Evolutionary conservation across 1,284 basidiomycete genomes (phyloP).

Genomic region (Pisolithus thermaeus): DNA sequence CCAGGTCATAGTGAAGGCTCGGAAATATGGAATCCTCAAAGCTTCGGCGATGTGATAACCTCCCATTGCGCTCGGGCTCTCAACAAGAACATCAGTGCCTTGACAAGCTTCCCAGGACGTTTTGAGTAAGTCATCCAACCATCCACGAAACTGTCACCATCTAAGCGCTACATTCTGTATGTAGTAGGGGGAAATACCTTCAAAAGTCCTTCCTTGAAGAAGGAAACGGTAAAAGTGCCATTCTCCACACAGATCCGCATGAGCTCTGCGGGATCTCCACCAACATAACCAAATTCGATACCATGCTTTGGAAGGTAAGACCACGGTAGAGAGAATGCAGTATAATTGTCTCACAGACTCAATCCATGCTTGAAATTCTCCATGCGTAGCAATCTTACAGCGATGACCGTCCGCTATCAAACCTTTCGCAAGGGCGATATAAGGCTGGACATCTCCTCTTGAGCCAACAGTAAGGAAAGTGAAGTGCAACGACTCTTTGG

Average conservation of each 20-base stretch:
- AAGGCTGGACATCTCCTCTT: slow-evolving; percentile 89
- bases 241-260: slow-evolving; percentile 95
- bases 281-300: slow-evolving; percentile 90
- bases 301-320: slow-evolving; percentile 57
- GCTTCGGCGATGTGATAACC: slow-evolving; percentile 98
- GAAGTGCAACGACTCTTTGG: slow-evolving; percentile 74
- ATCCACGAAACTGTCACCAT: slow-evolving; percentile 77
- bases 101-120: slow-evolving; percentile 96
- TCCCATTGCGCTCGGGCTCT: slow-evolving; percentile 97
- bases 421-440: slow-evolving; percentile 91
- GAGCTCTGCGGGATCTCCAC: slow-evolving; percentile 94
- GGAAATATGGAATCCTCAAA: slow-evolving; percentile 87
- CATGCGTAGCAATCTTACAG: slow-evolving; percentile 86
- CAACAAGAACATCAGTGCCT: slow-evolving; percentile 87
- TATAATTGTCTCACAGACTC: slow-evolving; percentile 63
- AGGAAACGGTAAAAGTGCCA: slow-evolving; percentile 93
- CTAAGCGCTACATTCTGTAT: slow-evolving; percentile 1
- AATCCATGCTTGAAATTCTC: slow-evolving; percentile 93
- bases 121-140: slow-evolving; percentile 92
- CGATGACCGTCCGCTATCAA: slow-evolving; percentile 86
- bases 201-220: slow-evolving; percentile 83
- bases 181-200: slow-evolving; percentile 51
- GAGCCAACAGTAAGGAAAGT: slow-evolving; percentile 95
- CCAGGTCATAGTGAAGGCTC: slow-evolving; percentile 89
- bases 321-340: background rate